Base-by-base conservation (phyloP, 306 rosid genomes). In the Prunus padus region DNA sequence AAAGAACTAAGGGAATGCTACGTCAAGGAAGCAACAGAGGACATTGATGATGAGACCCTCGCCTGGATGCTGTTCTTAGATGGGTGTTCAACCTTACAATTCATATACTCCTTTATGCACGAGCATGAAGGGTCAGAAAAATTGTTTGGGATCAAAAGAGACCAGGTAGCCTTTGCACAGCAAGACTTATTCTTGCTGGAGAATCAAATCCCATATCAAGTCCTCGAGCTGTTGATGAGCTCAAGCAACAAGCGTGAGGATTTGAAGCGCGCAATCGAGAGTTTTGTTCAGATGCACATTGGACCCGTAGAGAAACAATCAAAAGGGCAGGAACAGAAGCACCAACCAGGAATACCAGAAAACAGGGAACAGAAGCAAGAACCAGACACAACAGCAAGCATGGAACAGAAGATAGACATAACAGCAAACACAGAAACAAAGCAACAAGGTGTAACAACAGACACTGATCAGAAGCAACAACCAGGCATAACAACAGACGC, bases 141-240 rank as follows among this genome's bases (percentile, higher is more conserved):
- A 2, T 11, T 49, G 1, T 12, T 61, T 23, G 11, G 20, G 5
- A 45, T 72, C 20, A 73, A 79, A 31, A 3, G 13, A 0, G 78
- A 79, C 4, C 70, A 61, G 11, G 14, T 46, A 1, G 51, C 54
- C 30, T 55, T 73, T 11, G n/a, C 50, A 2, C 64, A 57, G n/a
- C 73, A 70, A 10, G 84, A 81, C 50, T 49, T 76, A 63, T 71
- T 81, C 65, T 71, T 81, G 77, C 77, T 81, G 30, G 84, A 81
- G 69, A 81, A 81, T 20, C 81, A 76, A 65, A 45, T 81, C 56
- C 81, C 84, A 10, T 81, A 28, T 20, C 5, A 37, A n/a, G 74
- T 71, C 19, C 81, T 81, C 50, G 8, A 44, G 15, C 25, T 67
- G 54, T 59, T 73, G 65, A 74, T 67, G 49, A 49, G 11, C 47